Evolutionary conservation across 768 basidiomycete species (phyloP), one percentile per base, ranked within the genome.

Genomic region (Coprinopsis strossmayeri): DNA sequence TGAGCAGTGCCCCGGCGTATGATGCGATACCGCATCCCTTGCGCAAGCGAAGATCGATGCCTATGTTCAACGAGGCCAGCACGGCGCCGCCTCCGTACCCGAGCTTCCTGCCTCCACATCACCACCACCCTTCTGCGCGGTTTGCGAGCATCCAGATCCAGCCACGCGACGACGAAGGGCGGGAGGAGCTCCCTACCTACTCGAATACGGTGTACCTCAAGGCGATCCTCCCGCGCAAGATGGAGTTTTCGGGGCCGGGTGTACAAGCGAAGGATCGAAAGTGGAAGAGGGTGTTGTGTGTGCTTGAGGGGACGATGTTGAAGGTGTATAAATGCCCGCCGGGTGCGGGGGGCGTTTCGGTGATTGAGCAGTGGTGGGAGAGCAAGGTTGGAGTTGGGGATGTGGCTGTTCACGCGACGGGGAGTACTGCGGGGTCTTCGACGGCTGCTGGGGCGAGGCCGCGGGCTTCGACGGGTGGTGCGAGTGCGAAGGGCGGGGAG

Each of bases 251-350:
- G 3, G 65, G 75, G 10, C 91, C 93, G 0, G 93, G 93, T 5
- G 72, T 90, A 2, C 90, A 95, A 63, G 84, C 94, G 5, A 79
- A 74, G 61, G 94, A 98, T 61, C 73, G 96, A 39, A 90, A 91
- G 60, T 99, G 96, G 96, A 78, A 88, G 51, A 73, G 88, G 43
- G 81, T 87, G 44, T 74, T 93, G 55, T 89, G 91, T 60, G 87
- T 94, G 57, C 68, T 99, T 23, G 91, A 96, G 59, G 96, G 96
- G 39, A 97, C 96, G n/a, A 71, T 74, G 53, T 81, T 98, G 61
- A 78, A 79, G 55, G 73, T 97, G 49, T 91, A 89, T 63, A 75
- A 75, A 52, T 78, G 66, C 50, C 62, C 68, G 15, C 55, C 62
- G 13, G 62, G 64, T 12, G 69, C 70, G 28, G 67, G 69, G 21